Base-by-base conservation (phyloP, 2,329 filamentous ascomycete species). In the Talaromyces atroroseus region DNA sequence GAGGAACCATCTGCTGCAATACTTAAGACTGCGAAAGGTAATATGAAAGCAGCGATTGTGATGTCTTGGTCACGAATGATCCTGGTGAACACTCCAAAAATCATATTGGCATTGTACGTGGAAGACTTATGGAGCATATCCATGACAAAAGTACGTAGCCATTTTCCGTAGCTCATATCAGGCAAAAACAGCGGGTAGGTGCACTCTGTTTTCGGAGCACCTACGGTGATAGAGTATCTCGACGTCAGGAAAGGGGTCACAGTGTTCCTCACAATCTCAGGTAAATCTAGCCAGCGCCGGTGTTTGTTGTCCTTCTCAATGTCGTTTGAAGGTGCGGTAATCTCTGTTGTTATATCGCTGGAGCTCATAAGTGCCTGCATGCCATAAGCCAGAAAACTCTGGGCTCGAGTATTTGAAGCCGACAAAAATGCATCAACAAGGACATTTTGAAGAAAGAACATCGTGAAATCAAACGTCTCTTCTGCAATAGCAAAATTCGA, bases 371-470 rank as follows among this genome's bases (percentile, higher is more conserved):
- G 80, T 65, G 95, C 88, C 71, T 99, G 94, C 85, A 99, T 96
- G 1, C 88, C 89, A 71, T 89, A 99, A 1, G 92, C 92, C 18
- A 99, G 79, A 67, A 95, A 96, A 0, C 91, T 92, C 70, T 97
- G 94, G 5, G 91, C 81, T 61, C 85, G 86, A 2, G 91, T 88
- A 68, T 96, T 95, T 0, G 88, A 94, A 1, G 90, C 88, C 1
- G 92, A 95, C 45, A 95, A 78, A 67, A 99, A 99, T 0, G 92
- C 88, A 59, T 92, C 91, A 24, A 97, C 90, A 11, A 99, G 77
- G 7, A 96, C 87, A 66, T 95, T 82, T 65, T 96, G 87, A 16
- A 99, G 79, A 48, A 96, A 80, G 65, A 92, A 91, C 42, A 94
- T 79, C 7, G 90, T 84, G 71, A 97, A 99, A 60, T 94, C 85